Percentiles rank a stretch among this genome's conserved stretches.
These are phyloP conservation scores for Hypoxylon sp. DNA, from an alignment of 2,329 filamentous ascomycete genomes.

Conservation along the genomic window DNA sequence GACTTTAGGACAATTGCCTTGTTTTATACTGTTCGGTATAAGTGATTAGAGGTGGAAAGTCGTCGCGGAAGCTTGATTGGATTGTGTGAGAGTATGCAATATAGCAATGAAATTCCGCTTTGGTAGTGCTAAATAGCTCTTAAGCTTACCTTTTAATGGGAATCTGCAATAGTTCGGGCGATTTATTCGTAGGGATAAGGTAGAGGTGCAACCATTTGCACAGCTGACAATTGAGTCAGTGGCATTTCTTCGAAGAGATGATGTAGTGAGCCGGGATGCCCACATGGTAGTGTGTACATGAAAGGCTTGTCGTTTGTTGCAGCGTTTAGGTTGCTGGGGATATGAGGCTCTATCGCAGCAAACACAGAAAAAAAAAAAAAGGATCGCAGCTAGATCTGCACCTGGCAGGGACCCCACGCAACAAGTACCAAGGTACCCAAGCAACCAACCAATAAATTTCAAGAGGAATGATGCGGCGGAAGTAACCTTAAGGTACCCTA, in stretches of 20 bases:
- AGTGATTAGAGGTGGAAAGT: no score
- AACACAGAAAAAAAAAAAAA: constrained; percentile 13
- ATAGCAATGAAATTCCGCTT: not conserved
- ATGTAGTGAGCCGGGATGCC: constrained; percentile 45
- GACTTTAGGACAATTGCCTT: no score
- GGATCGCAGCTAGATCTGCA: constrained; percentile 18
- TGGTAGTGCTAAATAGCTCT: constrained; percentile 14
- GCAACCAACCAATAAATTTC: constrained; percentile 4
- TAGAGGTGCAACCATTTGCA: constrained; percentile 21
- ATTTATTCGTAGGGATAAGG: constrained; percentile 30
- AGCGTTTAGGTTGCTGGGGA: constrained; percentile 2
- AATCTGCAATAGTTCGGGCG: constrained; percentile 39
- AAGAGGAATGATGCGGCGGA: constrained; percentile 7
- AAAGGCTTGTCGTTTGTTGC: not conserved
- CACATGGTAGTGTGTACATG: constrained; percentile 43
- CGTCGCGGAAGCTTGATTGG: no score
- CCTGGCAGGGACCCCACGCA: constrained; percentile 19
- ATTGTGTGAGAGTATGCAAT: not conserved
- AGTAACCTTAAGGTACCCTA: constrained; percentile 19
- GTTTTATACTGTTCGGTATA: no score
- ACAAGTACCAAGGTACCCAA: constrained; percentile 5
- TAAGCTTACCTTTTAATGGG: constrained; percentile 44
- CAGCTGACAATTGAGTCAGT: constrained; percentile 23
- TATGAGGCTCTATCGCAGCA: constrained; percentile 27
- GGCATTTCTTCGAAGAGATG: constrained; percentile 33